Percentiles rank a stretch among this genome's conserved stretches.
Evolutionary conservation across 1,139 yeast species (phyloP).

Genomic region (Candida frijolesensis): DNA sequence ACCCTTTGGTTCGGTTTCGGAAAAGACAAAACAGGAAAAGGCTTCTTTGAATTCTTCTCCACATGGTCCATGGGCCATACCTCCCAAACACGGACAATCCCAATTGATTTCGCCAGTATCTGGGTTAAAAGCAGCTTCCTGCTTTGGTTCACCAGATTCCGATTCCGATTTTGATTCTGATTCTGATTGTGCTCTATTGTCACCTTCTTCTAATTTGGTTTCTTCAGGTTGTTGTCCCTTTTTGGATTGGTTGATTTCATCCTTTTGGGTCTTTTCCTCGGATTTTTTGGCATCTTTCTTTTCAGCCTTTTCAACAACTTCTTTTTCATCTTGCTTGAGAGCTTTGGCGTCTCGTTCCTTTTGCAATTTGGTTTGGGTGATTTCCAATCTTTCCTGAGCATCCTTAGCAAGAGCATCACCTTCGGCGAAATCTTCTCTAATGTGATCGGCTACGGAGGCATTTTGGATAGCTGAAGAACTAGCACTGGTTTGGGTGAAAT

Average conservation of each 20-base stretch:
- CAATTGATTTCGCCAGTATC: slow-evolving; percentile 99
- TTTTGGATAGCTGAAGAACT: slow-evolving; percentile 7
- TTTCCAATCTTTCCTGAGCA: slow-evolving; percentile 7
- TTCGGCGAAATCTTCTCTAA: slow-evolving; percentile 10
- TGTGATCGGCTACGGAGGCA: slow-evolving; percentile 11
- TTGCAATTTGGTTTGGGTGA: slow-evolving; percentile 7
- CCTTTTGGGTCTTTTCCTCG: not conserved
- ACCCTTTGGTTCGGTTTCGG: slow-evolving; percentile 96
- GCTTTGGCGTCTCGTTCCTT: slow-evolving; percentile 16
- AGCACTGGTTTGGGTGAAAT: slow-evolving; percentile 1
- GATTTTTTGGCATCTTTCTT: not conserved
- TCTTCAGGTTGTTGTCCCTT: slow-evolving; percentile 1
- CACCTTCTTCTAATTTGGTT: not conserved
- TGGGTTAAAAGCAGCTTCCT: slow-evolving; percentile 83
- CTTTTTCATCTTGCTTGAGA: slow-evolving; percentile 12
- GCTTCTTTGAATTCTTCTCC: slow-evolving; percentile 98
- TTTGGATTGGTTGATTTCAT: slow-evolving; percentile 6
- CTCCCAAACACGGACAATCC: slow-evolving; percentile 99
- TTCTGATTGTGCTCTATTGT: slow-evolving; percentile 1
- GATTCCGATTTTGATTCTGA: slow-evolving; percentile 6
- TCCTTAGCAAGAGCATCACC: slow-evolving; percentile 11
- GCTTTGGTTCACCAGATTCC: slow-evolving; percentile 17
- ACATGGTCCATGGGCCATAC: slow-evolving; percentile 98
- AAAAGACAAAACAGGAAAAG: slow-evolving; percentile 92
- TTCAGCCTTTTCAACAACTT: slow-evolving; percentile 8